Base-by-base conservation (phyloP, 1,139 yeast species). In the Pneumocystis wakefieldiae region DNA sequence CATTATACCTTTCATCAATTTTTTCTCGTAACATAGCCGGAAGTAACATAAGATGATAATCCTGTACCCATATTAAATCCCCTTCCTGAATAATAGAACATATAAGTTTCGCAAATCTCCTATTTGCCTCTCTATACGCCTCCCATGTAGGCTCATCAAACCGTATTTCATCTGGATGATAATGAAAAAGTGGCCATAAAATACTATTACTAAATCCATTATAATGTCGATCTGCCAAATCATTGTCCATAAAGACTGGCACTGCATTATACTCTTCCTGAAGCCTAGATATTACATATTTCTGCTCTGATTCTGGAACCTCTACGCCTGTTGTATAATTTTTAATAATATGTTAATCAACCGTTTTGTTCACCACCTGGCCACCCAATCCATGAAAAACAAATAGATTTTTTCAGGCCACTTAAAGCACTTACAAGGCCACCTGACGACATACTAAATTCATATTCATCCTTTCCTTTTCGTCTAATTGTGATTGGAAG, bases 381-480 rank as follows among this genome's bases (percentile, higher is more conserved):
- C 99, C 99, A 94, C 24, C 99, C 99, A 70, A 88, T 84, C 99
- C 99, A 94, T 73, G 88, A 94, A 75, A 92, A 92, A 66, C 87
- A 86, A 15, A 92, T 85, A 14, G 85, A 77, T 70, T 88, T 87
- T 73, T 89, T 88, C 64, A 94, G 77, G 0, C 98, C 97, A 70
- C 91, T 95, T 59, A 94, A 77, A 0, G 97, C 98, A 1, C 97
- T 89, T 39, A 94, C 98, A 62, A 94, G 80, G 0, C 99, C 99
- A 19, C 99, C 99, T 2, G 96, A 87, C 14, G 97, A 90, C 97
- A 92, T 88, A 62, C 84, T 77, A 71, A 85, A 85, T 63, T 75
- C 72, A 73, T 87, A 87, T 64, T 81, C 81, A 69, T 86, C 87
- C 61, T 83, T 78, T 0, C 87, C 90, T 48, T 76, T 76, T 4